A percentile compares a stretch with the other conserved stretches of the same genome.
These are phyloP conservation scores for Plasmodium inui DNA, from an alignment of 169 alveolate genomes.

Conservation along the genomic window DNA sequence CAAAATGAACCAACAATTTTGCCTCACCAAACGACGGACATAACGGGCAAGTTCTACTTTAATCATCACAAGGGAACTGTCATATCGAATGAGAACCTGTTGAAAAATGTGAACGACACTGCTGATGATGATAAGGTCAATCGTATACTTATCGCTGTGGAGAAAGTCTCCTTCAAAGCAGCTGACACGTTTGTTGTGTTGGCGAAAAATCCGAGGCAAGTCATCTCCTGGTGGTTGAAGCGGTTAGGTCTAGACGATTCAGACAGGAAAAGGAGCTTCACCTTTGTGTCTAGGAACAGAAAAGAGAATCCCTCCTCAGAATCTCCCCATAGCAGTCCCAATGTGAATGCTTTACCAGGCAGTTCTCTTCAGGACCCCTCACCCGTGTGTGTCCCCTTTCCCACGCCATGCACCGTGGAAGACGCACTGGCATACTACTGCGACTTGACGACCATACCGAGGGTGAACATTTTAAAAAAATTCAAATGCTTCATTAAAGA, in stretches of 20 bases:
- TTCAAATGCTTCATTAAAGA: constrained; percentile 82
- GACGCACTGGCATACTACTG: constrained; percentile 83
- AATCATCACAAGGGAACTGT: constrained; percentile 65
- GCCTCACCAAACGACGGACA: constrained; percentile 47
- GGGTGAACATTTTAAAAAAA: constrained; percentile 76
- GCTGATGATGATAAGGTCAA: constrained; percentile 35
- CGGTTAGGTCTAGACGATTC: constrained; percentile 47
- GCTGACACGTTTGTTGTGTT: constrained; percentile 84
- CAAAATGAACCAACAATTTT: constrained; percentile 47
- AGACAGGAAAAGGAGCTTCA: constrained; percentile 78
- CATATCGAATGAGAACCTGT: constrained; percentile 36
- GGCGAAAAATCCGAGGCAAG: constrained; percentile 78
- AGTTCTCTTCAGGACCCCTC: not conserved
- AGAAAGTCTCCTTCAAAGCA: constrained; percentile 63
- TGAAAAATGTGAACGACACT: constrained; percentile 24
- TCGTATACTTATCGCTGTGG: constrained; percentile 21
- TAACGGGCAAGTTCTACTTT: constrained; percentile 76
- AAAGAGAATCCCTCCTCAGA: not conserved
- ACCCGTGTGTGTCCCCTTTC: constrained; percentile 61
- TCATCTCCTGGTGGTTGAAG: constrained; percentile 74
- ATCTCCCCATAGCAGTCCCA: constrained; percentile 15
- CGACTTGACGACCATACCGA: constrained; percentile 85
- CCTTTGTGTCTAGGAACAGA: constrained; percentile 78
- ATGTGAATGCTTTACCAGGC: constrained; percentile 72
- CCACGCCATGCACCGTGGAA: constrained; percentile 79